Evolutionary conservation across 176 grass and related monocot species (phyloP), one percentile per base, ranked within the genome.

Genomic region (Rhipidocladum racemiflorum): DNA sequence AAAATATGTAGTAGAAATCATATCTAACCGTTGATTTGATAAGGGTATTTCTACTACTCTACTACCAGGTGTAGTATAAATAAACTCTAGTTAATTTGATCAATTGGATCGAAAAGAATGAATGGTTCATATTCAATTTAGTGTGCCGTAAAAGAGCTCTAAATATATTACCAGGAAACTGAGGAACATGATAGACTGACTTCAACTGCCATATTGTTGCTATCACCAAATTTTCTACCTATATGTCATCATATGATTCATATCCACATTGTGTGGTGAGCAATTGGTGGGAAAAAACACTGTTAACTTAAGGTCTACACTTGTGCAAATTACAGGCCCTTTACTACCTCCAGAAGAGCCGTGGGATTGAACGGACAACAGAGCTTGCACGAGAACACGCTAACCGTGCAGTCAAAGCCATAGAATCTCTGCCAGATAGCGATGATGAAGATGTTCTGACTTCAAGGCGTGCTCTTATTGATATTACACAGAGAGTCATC

Each of bases 381-480:
- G 87, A 92, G 55, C 85, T 92, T n/a, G 93, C 93, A 43, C 81
- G 76, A 75, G 84, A 86, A 73, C 93, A 95, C 0, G 87, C 79
- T 15, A 55, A 85, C 42, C 87, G 64, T 80, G 93, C 90, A 9
- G 76, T 92, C 72, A 87, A 92, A 83, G 93, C 93, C 59, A 92
- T 95, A 62, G 93, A 92, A 79, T 60, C 90, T 61, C 85, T 95
- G 35, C 93, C 93, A 11, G 90, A 92, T 10, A 95, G 93, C 7
- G 90, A 95, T 9, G 93, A 92, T 0, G 90, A 95, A 90, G 93
- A 95, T 88, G 87, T 95, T 73, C 54, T 92, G 61, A 86, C 74
- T 21, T 95, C 93, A 13, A 91, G 93, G 20, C 88, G 90, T 9
- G 93, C 93, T 66, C 93, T 95, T 53, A 81, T 95, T 29, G 87